A percentile compares a stretch with the other conserved stretches of the same genome.
Conservation (phyloP, 2,329 filamentous ascomycete species). For the Phyllosticta ampelicida region DNA sequence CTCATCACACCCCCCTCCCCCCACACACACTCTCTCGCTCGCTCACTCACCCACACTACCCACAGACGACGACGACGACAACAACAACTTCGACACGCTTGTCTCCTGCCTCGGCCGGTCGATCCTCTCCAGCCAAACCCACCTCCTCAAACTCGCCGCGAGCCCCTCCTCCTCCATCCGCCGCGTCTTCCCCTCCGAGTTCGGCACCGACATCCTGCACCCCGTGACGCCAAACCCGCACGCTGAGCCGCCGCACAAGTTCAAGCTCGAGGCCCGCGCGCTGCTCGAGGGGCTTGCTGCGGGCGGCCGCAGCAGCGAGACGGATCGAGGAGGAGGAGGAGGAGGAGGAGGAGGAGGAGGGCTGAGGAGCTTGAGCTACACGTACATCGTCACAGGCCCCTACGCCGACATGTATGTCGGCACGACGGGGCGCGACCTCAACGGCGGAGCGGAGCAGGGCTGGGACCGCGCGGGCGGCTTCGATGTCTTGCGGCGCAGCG, state of each 20-base stretch:
- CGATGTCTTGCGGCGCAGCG: slow-evolving; percentile 46
- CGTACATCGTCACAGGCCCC: slow-evolving; percentile 60
- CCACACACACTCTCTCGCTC: too few species aligned
- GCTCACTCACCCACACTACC: background rate
- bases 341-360: background rate
- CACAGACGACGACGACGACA: slow-evolving; percentile 25
- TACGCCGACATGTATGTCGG: slow-evolving; percentile 54
- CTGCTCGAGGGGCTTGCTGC: slow-evolving; percentile 30
- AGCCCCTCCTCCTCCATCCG: slow-evolving; percentile 38
- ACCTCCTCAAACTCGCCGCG: slow-evolving; percentile 49
- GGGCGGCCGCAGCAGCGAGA: background rate
- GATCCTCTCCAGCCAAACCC: slow-evolving; percentile 50
- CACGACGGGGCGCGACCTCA: slow-evolving; percentile 51
- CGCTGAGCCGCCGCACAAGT: slow-evolving; percentile 55
- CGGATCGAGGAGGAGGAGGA: background rate
- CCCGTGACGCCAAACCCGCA: slow-evolving; percentile 43
- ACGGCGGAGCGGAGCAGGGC: slow-evolving; percentile 40
- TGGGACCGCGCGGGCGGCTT: slow-evolving; percentile 44
- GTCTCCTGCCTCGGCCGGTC: slow-evolving; percentile 54
- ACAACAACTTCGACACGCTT: slow-evolving; percentile 49
- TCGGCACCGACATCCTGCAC: slow-evolving; percentile 56
- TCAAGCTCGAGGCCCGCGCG: slow-evolving; percentile 57
- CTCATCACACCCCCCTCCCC: background rate
- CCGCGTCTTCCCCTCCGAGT: slow-evolving; percentile 59
- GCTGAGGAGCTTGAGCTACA: slow-evolving; percentile 40